Base-by-base conservation (phyloP, 139 green algal species). In the Asterochloris erici region DNA sequence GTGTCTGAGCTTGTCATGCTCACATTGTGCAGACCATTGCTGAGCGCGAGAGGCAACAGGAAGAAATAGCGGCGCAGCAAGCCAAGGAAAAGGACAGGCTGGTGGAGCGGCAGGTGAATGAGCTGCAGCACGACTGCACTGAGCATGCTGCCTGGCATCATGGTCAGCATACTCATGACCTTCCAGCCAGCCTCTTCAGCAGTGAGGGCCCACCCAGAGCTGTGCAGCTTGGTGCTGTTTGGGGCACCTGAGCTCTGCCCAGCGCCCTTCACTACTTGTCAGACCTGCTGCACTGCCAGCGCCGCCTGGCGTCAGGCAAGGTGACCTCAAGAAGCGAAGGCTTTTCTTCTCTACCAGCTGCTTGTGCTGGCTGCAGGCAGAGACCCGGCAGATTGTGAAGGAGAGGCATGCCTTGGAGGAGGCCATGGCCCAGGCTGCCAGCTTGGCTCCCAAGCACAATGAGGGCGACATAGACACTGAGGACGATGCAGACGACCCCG, bases 391-490 rank as follows among this genome's bases (percentile, higher is more conserved):
- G 23, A 80, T 94, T 38, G 87, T 94, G 24, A 73, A 75, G 10
- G 77, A 90, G 70, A 78, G 68, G 15, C 83, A 92, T 12, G 21
- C 47, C 82, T 64, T 73, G 16, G 87, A 94, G 69, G 85, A 92
- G 74, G 88, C 87, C 19, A 74, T 82, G 63, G 83, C 79, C 13
- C 81, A 79, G n/a, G 85, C 83, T 26, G 88, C 87, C 28, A 82
- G 84, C 73, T 84, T 83, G 14, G 85, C 79, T 28, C 79, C 83
- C 21, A 75, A 85, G 70, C 76, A 80, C 23, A 83, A 82, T 11
- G 38, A 79, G 17, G 89, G 89, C 14, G 94, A 97, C 81, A 91
- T 98, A 28, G 91, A 96, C 84, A 98, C 95, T 9, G 95, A 98
- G 81, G 94, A 98, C 74, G 94, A 97, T 64, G 90, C 93, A 64